phyloP scores from a whole-genome alignment of 805 yeast genomes.

The Saccharomycopsis schoenii region DNA sequence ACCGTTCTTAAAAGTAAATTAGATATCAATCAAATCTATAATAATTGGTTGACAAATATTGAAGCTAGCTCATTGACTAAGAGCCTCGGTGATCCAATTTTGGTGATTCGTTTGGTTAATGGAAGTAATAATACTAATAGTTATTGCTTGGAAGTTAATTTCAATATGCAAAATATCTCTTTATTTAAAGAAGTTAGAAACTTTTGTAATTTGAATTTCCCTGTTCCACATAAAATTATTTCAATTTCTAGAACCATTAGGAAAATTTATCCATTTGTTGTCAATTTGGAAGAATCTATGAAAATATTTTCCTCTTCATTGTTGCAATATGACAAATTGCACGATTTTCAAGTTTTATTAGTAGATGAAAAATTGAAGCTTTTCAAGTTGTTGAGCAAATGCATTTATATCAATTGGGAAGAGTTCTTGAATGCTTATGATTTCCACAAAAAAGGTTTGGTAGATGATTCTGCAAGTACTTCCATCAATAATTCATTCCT shows the following conservation, averaged over 20 bases:
- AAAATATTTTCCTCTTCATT: slow-evolving; percentile 29
- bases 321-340: slow-evolving; percentile 27
- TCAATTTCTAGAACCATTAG: slow-evolving; percentile 40
- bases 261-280: slow-evolving; percentile 47
- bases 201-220: slow-evolving; percentile 39
- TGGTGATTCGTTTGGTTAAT: slow-evolving; percentile 28
- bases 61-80: slow-evolving; percentile 14
- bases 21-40: slow-evolving; percentile 32
- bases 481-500: slow-evolving; percentile 8
- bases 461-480: neutral
- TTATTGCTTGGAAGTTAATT: slow-evolving; percentile 26
- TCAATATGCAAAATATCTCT: slow-evolving; percentile 34
- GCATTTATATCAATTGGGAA: slow-evolving; percentile 43
- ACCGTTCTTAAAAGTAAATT: slow-evolving; percentile 35
- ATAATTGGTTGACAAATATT: slow-evolving; percentile 38
- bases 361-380: slow-evolving; percentile 28
- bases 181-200: slow-evolving; percentile 46
- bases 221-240: slow-evolving; percentile 44
- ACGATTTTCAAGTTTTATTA: slow-evolving; percentile 35
- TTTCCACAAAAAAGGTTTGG: slow-evolving; percentile 24
- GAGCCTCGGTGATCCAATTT: slow-evolving; percentile 28
- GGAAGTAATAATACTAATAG: slow-evolving; percentile 20
- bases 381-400: slow-evolving; percentile 25
- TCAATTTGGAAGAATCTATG: slow-evolving; percentile 43
- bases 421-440: slow-evolving; percentile 41